These are phyloP conservation scores for Corynascus novoguineensis DNA, from an alignment of 495 filamentous ascomycete genomes.

Conservation along the genomic window DNA sequence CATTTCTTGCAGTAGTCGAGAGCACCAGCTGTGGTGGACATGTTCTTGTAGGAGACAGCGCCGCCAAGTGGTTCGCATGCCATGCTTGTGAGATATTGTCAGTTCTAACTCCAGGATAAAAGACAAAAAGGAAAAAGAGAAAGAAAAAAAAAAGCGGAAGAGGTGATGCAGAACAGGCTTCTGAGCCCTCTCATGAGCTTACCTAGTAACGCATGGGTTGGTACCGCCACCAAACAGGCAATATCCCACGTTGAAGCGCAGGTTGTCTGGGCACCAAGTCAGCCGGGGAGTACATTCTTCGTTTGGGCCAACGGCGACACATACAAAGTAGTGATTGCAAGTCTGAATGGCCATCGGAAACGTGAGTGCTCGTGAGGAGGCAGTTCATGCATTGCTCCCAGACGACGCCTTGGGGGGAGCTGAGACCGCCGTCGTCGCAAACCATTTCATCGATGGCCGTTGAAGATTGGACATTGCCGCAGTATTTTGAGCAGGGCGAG, in stretches of 20 bases:
- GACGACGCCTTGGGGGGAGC: conserved; percentile 29
- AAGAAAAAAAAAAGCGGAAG: too few species aligned
- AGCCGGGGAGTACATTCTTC: not conserved
- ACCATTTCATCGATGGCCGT: conserved; percentile 38
- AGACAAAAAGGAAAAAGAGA: not conserved
- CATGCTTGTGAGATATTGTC: conserved; percentile 29
- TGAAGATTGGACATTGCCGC: conserved; percentile 38
- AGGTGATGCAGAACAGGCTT: too few species aligned
- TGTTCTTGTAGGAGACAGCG: conserved; percentile 35
- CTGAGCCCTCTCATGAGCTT: conserved; percentile 20
- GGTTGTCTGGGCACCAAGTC: conserved; percentile 34
- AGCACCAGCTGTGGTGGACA: conserved; percentile 27
- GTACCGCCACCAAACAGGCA: conserved; percentile 34
- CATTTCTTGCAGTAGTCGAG: conserved; percentile 42
- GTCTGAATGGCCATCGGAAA: conserved; percentile 30
- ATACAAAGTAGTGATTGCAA: conserved; percentile 39
- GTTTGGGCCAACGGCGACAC: conserved; percentile 6
- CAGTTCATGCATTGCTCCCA: conserved; percentile 41
- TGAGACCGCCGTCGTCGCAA: conserved; percentile 33
- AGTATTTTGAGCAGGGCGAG: conserved; percentile 40
- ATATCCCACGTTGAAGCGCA: conserved; percentile 36
- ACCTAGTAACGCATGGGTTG: conserved; percentile 41
- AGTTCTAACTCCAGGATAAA: not conserved
- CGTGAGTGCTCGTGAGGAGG: conserved; percentile 37
- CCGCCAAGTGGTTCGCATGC: conserved; percentile 36